phyloP scores from a whole-genome alignment of 164 flowering plant genomes.

The Macadamia integrifolia region DNA sequence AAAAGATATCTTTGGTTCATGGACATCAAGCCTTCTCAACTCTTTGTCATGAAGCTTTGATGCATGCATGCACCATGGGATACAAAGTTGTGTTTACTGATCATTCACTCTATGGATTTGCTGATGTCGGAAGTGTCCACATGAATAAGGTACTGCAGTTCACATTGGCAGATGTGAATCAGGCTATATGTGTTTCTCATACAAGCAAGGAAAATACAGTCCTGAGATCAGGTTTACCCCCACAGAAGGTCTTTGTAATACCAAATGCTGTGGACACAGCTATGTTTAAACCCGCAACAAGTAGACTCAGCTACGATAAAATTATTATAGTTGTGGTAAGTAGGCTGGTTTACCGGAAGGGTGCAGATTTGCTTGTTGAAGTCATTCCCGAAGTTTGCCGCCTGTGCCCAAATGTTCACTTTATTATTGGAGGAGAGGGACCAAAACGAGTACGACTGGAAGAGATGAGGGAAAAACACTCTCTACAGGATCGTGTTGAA shows the following conservation, averaged over 20 bases:
- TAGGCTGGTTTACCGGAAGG: constrained; percentile 92
- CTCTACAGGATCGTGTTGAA: constrained; percentile 94
- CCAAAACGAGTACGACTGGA: constrained; percentile 91
- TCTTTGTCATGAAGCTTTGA: constrained; percentile 91
- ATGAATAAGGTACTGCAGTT: constrained; percentile 97
- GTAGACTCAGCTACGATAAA: constrained; percentile 41
- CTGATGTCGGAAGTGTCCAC: constrained; percentile 92
- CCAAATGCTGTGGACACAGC: constrained; percentile 99
- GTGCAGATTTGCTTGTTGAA: constrained; percentile 96
- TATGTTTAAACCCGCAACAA: constrained; percentile 85
- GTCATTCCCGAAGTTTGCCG: constrained; percentile 95
- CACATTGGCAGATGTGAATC: constrained; percentile 86
- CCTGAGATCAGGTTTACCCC: constrained; percentile 74
- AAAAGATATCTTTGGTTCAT: constrained; percentile 75
- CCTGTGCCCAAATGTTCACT: constrained; percentile 71
- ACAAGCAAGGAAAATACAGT: constrained; percentile 98
- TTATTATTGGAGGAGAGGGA: constrained; percentile 96
- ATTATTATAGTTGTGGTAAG: constrained; percentile 90
- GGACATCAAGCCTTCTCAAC: constrained; percentile 99
- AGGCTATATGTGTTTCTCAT: constrained; percentile 97
- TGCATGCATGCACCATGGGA: constrained; percentile 98
- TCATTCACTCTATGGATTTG: constrained; percentile 96
- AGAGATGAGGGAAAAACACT: constrained; percentile 95
- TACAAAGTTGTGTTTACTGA: constrained; percentile 90
- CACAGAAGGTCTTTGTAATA: constrained; percentile 83